phyloP scores from a whole-genome alignment of 129 eudicot genomes.

The Centaurea solstitialis region DNA sequence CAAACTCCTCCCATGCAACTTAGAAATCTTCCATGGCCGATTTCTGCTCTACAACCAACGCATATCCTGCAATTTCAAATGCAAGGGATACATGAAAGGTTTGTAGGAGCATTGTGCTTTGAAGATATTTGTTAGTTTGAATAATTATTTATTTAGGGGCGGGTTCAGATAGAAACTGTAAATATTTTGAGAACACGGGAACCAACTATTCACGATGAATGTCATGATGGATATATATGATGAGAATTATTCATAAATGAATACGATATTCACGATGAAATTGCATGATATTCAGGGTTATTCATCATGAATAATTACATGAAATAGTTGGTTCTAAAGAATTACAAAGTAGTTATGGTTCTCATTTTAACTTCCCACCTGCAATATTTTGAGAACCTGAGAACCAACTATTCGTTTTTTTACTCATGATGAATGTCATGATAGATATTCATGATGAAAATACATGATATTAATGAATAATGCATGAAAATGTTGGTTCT shows the following conservation, averaged over 20 bases:
- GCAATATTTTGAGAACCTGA: not conserved
- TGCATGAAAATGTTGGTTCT: not conserved
- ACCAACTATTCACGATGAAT: not conserved
- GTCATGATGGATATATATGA: not conserved
- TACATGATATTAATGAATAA: not conserved
- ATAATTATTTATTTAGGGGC: no score
- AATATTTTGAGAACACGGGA: no score
- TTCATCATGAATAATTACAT: not conserved
- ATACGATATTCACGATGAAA: not conserved
- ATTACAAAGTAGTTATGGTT: not conserved
- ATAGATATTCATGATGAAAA: not conserved
- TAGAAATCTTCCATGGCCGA: conserved; percentile 88
- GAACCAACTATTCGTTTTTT: not conserved
- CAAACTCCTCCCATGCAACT: conserved; percentile 94
- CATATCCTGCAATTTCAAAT: conserved; percentile 61
- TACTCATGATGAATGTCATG: not conserved
- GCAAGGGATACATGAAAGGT: no score
- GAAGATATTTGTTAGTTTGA: not conserved
- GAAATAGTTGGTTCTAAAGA: not conserved
- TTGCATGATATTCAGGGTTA: not conserved
- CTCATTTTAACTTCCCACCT: not conserved
- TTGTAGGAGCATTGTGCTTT: no score
- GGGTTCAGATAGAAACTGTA: no score
- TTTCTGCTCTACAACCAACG: conserved; percentile 87
- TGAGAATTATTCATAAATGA: not conserved